A percentile compares a stretch with the other conserved stretches of the same genome.
These are phyloP conservation scores for Globisporangium paroecandrum DNA, from an alignment of 352 stramenopile species.

Conservation along the genomic window DNA sequence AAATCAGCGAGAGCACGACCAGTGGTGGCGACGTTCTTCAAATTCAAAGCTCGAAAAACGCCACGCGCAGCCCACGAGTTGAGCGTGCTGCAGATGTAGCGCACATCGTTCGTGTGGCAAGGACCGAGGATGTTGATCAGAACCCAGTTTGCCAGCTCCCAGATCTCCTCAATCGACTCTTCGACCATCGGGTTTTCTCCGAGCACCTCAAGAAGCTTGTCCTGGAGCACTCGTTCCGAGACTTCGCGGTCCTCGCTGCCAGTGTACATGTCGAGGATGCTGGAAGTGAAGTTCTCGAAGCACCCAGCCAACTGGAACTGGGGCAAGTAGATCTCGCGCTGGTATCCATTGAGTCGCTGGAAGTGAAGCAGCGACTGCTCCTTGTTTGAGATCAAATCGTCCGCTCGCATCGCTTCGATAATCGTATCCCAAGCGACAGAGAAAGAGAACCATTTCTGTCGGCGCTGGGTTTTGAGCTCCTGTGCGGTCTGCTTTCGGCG, in stretches of 20 bases:
- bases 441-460: constrained; percentile 98
- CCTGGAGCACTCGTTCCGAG: constrained; percentile 69
- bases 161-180: constrained; percentile 95
- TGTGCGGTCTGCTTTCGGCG: constrained; percentile 75
- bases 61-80: constrained; percentile 77
- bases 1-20: constrained; percentile 69
- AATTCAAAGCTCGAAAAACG: constrained; percentile 74
- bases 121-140: constrained; percentile 93
- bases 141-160: constrained; percentile 95
- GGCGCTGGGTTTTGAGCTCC: constrained; percentile 89
- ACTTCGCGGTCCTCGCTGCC: constrained; percentile 40
- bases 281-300: constrained; percentile 90
- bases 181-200: constrained; percentile 80
- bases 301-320: constrained; percentile 97
- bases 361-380: constrained; percentile 94
- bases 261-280: constrained; percentile 73
- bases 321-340: constrained; percentile 97
- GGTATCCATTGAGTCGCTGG: constrained; percentile 94
- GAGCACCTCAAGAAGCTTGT: constrained; percentile 81
- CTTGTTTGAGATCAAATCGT: constrained; percentile 89
- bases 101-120: constrained; percentile 93
- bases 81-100: constrained; percentile 85
- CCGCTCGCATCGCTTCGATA: constrained; percentile 93
- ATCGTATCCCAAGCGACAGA: constrained; percentile 97
- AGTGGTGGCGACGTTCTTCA: constrained; percentile 64